A percentile compares a stretch with the other conserved stretches of the same genome.
Conservation (phyloP, 2,329 filamentous ascomycete species). For the Ophiostoma sp. region DNA sequence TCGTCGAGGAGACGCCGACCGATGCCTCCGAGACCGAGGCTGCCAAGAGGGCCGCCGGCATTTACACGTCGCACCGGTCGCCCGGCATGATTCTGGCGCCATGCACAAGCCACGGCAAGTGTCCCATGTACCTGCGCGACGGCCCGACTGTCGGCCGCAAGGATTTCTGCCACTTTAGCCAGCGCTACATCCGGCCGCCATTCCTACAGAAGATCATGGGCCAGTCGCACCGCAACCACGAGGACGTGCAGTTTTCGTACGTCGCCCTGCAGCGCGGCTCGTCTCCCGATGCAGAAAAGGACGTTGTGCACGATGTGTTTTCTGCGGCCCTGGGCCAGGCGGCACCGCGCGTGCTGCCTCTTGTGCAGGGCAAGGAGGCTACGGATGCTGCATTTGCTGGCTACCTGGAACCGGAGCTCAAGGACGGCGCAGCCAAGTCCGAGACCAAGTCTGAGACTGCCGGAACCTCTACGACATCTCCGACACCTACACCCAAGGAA, state of each 20-base stretch:
- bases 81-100: slow-evolving; percentile 62
- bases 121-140: slow-evolving; percentile 77
- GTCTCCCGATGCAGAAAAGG: background rate
- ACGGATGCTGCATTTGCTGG: slow-evolving; percentile 70
- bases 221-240: slow-evolving; percentile 68
- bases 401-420: slow-evolving; percentile 44
- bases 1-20: slow-evolving; percentile 14
- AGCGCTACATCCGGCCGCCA: slow-evolving; percentile 77
- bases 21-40: slow-evolving; percentile 23
- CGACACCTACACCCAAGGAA: background rate
- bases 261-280: slow-evolving; percentile 72
- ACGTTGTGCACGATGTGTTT: background rate
- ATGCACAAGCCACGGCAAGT: slow-evolving; percentile 83
- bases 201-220: slow-evolving; percentile 75
- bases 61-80: slow-evolving; percentile 41
- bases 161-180: slow-evolving; percentile 86
- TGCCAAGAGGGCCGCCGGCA: background rate
- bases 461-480: background rate
- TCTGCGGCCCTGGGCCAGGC: slow-evolving; percentile 18
- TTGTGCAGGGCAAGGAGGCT: slow-evolving; percentile 48
- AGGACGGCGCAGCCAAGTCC: background rate
- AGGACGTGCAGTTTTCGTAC: slow-evolving; percentile 89
- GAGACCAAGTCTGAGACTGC: background rate
- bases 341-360: slow-evolving; percentile 20
- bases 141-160: slow-evolving; percentile 70